These are phyloP conservation scores for Sarcomyxa edulis DNA, from an alignment of 768 basidiomycete species.

Conservation along the genomic window DNA sequence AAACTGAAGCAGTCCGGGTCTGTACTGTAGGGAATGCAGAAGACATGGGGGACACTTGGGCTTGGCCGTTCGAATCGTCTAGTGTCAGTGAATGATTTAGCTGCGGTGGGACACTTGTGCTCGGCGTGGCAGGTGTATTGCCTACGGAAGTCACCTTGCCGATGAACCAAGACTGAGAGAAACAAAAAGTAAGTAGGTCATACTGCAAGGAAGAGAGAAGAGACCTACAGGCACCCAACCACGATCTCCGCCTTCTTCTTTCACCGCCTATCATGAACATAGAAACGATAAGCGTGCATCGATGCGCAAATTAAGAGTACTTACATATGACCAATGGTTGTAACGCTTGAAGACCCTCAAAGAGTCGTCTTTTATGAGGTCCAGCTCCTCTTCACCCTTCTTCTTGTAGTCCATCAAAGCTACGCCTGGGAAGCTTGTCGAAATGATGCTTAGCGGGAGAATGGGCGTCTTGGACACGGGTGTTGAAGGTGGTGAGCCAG, in stretches of 20 bases:
- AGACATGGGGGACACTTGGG: constrained; percentile 74
- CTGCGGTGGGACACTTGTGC: constrained; percentile 27
- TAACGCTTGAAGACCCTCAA: constrained; percentile 96
- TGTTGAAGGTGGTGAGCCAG: constrained; percentile 32
- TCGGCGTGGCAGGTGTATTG: constrained; percentile 39
- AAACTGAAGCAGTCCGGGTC: constrained; percentile 26
- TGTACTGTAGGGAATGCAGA: constrained; percentile 68
- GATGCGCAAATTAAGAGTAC: constrained; percentile 16
- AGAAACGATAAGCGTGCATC: constrained; percentile 9
- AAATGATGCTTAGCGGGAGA: constrained; percentile 85
- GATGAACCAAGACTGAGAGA: constrained; percentile 85
- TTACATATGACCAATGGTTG: constrained; percentile 94
- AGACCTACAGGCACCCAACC: constrained; percentile 88
- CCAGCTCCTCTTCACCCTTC: constrained; percentile 90
- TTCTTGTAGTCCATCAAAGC: constrained; percentile 96
- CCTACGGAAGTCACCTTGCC: constrained; percentile 84
- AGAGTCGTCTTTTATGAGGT: constrained; percentile 82
- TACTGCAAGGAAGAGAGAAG: constrained; percentile 4
- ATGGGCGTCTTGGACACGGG: constrained; percentile 70
- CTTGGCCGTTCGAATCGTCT: constrained; percentile 37
- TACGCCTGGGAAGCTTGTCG: constrained; percentile 95
- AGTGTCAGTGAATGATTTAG: constrained; percentile 14
- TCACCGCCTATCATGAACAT: constrained; percentile 63
- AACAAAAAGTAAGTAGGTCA: constrained; percentile 1
- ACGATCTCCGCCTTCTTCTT: constrained; percentile 87